phyloP scores from a whole-genome alignment of 129 eudicot species.

The Apium graveolens region DNA sequence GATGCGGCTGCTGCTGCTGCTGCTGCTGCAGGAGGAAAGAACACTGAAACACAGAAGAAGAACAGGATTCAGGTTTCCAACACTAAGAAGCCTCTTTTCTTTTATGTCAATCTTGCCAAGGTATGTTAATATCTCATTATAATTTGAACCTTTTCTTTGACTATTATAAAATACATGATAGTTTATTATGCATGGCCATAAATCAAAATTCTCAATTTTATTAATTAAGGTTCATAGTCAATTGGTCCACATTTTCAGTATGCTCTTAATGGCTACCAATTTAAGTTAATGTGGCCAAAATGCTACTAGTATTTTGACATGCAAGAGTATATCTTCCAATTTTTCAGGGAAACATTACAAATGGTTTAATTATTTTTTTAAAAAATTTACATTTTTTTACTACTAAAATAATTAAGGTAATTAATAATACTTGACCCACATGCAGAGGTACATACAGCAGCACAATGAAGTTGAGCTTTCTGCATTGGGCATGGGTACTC shows the following conservation, averaged over 20 bases:
- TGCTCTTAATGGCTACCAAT: neutral
- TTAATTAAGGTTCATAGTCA: neutral
- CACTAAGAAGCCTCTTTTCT: constrained; percentile 92
- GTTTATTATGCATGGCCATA: neutral
- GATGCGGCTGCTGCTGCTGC: constrained; percentile 1
- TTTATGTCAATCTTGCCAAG: constrained; percentile 95
- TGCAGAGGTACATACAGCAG: constrained; percentile 85
- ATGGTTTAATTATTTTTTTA: too few species aligned
- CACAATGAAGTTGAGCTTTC: constrained; percentile 86
- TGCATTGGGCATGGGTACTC: constrained; percentile 91
- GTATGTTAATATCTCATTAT: constrained; percentile 17
- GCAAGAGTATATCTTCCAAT: neutral
- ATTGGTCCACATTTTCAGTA: neutral
- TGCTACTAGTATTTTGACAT: neutral
- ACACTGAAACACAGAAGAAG: constrained; percentile 49
- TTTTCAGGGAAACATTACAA: neutral
- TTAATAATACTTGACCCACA: neutral
- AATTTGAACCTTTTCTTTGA: neutral
- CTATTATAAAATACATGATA: neutral
- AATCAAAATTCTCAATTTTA: neutral
- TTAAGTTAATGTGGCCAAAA: neutral
- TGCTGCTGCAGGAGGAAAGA: constrained; percentile 19
- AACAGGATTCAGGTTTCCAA: constrained; percentile 91
- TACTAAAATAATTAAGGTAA: neutral
- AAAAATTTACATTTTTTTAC: neutral